A percentile compares a stretch with the other conserved stretches of the same genome.
Evolutionary conservation across 257 asterid genomes (phyloP).

Genomic region (Osmanthus fragrans): DNA sequence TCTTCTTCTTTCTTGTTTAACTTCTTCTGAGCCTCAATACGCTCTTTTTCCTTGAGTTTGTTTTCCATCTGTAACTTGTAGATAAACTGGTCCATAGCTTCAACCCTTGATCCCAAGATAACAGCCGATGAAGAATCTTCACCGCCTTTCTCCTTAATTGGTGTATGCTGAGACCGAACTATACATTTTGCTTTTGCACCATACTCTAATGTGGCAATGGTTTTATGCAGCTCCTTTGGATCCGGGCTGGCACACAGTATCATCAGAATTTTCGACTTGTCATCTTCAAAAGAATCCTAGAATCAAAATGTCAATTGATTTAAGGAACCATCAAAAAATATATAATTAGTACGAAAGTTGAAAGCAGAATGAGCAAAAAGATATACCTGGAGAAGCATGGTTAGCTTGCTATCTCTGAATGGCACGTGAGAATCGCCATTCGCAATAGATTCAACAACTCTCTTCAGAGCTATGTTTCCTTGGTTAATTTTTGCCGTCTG

Average conservation of each 20-base stretch:
- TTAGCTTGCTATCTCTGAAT: conserved; percentile 92
- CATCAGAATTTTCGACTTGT: conserved; percentile 85
- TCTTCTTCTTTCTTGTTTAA: conserved; percentile 70
- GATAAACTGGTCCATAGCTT: conserved; percentile 83
- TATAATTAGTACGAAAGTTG: not conserved
- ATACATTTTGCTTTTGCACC: conserved; percentile 98
- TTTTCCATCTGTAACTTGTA: conserved; percentile 73
- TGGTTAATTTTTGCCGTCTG: conserved; percentile 97
- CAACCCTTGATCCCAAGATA: conserved; percentile 71
- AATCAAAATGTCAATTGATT: conserved; percentile 8
- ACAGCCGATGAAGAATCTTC: conserved; percentile 76
- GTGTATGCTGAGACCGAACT: conserved; percentile 79
- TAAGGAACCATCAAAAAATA: not conserved
- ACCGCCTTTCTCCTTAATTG: conserved; percentile 60
- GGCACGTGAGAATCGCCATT: conserved; percentile 98
- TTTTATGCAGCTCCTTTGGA: conserved; percentile 87
- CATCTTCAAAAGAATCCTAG: conserved; percentile 96
- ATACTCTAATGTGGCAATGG: conserved; percentile 84
- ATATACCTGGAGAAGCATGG: conserved; percentile 96
- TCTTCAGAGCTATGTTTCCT: conserved; percentile 80
- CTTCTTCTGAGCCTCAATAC: conserved; percentile 61
- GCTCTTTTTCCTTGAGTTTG: conserved; percentile 62
- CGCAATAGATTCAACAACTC: conserved; percentile 97
- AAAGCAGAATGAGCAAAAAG: not conserved
- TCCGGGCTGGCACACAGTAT: conserved; percentile 93